Conservation (phyloP, 2,329 filamentous ascomycete genomes). For the Claviceps spartinae region DNA sequence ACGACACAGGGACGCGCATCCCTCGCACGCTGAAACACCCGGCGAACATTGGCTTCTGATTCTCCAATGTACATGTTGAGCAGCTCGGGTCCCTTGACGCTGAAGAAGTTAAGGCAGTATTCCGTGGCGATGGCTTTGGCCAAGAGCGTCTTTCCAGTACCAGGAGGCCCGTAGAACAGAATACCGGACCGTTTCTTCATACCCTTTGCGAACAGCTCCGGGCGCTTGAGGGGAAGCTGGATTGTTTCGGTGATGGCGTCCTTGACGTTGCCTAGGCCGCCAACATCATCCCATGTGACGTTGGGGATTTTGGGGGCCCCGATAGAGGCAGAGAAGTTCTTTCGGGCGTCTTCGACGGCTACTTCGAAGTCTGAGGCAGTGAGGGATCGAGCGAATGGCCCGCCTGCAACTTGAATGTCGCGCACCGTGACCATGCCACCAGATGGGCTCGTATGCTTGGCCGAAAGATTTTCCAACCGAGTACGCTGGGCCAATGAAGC, state of each 20-base stretch:
- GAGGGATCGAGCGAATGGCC: constrained; percentile 62
- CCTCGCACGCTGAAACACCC: constrained; percentile 76
- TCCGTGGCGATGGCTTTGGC: constrained; percentile 90
- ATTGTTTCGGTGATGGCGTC: constrained; percentile 96
- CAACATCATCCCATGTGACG: constrained; percentile 91
- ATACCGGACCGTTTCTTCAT: constrained; percentile 97
- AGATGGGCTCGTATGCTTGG: constrained; percentile 22
- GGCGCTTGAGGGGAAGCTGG: constrained; percentile 77
- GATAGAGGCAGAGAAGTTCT: constrained; percentile 96
- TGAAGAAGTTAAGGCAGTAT: constrained; percentile 90
- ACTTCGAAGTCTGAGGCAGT: constrained; percentile 75
- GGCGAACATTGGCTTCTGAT: constrained; percentile 79
- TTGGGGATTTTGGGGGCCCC: constrained; percentile 97
- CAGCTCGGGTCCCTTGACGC: constrained; percentile 79
- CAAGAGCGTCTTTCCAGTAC: constrained; percentile 83
- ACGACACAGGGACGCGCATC: constrained; percentile 81
- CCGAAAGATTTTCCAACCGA: constrained; percentile 61
- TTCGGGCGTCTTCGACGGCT: constrained; percentile 89
- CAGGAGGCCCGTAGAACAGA: constrained; percentile 80
- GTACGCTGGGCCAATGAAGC: constrained; percentile 64
- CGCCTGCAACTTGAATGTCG: constrained; percentile 82
- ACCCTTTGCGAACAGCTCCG: constrained; percentile 88
- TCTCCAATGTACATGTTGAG: constrained; percentile 96
- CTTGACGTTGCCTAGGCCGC: constrained; percentile 85
- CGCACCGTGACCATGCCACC: constrained; percentile 46